phyloP scores from a whole-genome alignment of 257 asterid genomes.

The Ophiorrhiza pumila region DNA sequence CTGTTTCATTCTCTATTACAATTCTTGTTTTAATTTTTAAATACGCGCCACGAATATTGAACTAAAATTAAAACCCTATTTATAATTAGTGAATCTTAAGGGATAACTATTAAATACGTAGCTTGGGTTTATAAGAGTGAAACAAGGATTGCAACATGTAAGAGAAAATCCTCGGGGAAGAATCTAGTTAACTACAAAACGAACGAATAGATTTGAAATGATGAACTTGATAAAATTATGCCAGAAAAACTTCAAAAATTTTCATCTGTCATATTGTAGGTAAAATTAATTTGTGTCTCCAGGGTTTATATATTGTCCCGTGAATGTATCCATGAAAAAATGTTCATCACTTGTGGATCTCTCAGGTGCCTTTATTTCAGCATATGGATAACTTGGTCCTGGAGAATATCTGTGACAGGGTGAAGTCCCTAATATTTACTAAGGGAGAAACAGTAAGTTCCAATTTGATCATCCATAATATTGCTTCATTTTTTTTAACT shows the following conservation, averaged over 20 bases:
- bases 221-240: neutral
- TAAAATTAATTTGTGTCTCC: neutral
- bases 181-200: too few relatives aligned
- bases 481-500: neutral
- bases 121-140: too few relatives aligned
- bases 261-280: too few relatives aligned
- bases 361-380: constrained; percentile 89
- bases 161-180: too few relatives aligned
- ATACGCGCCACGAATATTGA: too few relatives aligned
- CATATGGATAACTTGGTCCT: constrained; percentile 93
- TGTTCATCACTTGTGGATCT: neutral
- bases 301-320: neutral
- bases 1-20: too few relatives aligned
- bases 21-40: too few relatives aligned
- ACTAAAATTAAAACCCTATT: too few relatives aligned
- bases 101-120: too few relatives aligned
- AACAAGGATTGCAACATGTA: too few relatives aligned
- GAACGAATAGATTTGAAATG: neutral
- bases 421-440: constrained; percentile 83
- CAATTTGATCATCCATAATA: neutral
- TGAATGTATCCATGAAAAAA: neutral
- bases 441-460: constrained; percentile 84
- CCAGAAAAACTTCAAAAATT: neutral
- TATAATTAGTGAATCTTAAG: too few relatives aligned
- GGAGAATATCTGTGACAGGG: constrained; percentile 92